phyloP scores from a whole-genome alignment of 176 grass and related monocot species.

The Zizania latifolia region DNA sequence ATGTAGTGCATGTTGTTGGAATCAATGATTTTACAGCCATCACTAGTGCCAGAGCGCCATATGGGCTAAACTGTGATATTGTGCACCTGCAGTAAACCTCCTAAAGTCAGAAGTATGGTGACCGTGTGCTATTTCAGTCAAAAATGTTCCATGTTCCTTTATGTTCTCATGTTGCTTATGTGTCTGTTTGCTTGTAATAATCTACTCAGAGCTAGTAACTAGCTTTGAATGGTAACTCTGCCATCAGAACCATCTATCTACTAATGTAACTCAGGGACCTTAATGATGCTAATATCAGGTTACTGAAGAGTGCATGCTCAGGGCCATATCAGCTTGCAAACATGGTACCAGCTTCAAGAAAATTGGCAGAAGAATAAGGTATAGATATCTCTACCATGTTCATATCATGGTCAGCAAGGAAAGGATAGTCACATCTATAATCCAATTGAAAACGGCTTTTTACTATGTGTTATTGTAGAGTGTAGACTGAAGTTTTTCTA shows the following conservation, averaged over 20 bases:
- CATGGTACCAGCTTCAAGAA: conserved; percentile 78
- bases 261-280: neutral
- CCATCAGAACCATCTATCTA: neutral
- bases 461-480: neutral
- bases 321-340: conserved; percentile 81
- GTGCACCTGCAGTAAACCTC: neutral
- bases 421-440: neutral
- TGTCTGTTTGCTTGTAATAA: neutral
- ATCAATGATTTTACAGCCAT: neutral
- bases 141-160: neutral
- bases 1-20: neutral
- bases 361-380: conserved; percentile 97
- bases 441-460: neutral
- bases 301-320: conserved; percentile 84
- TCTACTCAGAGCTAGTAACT: neutral
- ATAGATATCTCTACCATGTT: neutral
- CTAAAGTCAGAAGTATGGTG: neutral
- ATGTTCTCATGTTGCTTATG: neutral
- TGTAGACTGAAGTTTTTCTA: neutral
- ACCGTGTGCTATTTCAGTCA: neutral
- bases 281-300: conserved; percentile 51
- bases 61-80: neutral
- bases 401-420: neutral
- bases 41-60: neutral
- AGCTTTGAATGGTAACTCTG: neutral